These are phyloP conservation scores for Thielaviopsis populi DNA, from an alignment of 2,329 filamentous ascomycete species.

Conservation along the genomic window DNA sequence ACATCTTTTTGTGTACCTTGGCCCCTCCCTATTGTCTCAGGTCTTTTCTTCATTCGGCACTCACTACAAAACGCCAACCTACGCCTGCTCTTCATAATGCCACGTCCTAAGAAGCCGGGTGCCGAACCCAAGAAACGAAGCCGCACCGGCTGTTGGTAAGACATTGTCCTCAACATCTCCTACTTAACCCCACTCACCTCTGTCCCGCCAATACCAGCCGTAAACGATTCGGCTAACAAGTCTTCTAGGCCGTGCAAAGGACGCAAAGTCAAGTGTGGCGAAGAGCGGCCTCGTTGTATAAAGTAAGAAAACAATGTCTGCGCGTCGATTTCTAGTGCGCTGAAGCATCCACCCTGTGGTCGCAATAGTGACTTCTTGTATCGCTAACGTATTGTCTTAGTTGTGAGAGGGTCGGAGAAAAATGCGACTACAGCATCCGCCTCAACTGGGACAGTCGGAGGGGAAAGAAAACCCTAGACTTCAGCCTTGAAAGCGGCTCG, in stretches of 20 bases:
- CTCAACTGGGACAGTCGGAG: constrained; percentile 63
- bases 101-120: constrained; percentile 30
- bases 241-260: constrained; percentile 57
- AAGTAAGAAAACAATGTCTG: constrained; percentile 33
- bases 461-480: constrained; percentile 18
- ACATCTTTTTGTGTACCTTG: not conserved
- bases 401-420: constrained; percentile 55
- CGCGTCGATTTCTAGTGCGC: not conserved
- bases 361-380: not conserved
- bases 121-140: constrained; percentile 32
- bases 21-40: not conserved
- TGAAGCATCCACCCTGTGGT: too few species aligned
- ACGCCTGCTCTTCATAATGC: constrained; percentile 23
- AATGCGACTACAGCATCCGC: constrained; percentile 67
- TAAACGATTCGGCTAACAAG: not conserved
- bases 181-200: not conserved
- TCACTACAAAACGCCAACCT: not conserved
- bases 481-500: constrained; percentile 7
- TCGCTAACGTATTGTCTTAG: constrained; percentile 21
- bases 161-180: constrained; percentile 5
- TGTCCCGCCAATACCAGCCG: not conserved
- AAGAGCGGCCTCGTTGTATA: constrained; percentile 56
- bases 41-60: not conserved
- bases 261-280: constrained; percentile 60
- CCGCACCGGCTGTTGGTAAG: constrained; percentile 33